These are phyloP conservation scores for Talaromyces verruculosus DNA, from an alignment of 2,329 filamentous ascomycete genomes.

Conservation along the genomic window DNA sequence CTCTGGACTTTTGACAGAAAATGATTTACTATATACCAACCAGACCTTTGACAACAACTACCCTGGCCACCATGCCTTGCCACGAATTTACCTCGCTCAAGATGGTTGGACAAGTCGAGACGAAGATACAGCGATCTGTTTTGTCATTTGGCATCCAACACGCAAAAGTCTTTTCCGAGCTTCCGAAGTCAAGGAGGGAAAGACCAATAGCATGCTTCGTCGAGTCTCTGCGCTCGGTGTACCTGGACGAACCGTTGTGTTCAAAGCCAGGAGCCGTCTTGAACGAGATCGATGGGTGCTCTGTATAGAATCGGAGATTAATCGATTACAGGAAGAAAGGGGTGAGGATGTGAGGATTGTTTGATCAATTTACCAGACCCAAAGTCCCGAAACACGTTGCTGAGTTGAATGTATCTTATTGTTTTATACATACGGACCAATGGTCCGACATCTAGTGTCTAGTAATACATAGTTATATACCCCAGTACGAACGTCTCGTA, in stretches of 20 bases:
- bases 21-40: constrained; percentile 63
- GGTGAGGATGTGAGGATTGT: constrained; percentile 50
- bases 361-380: not conserved
- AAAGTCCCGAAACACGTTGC: not conserved
- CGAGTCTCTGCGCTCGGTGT: constrained; percentile 61
- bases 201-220: constrained; percentile 51
- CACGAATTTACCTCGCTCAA: constrained; percentile 57
- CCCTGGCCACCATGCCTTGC: constrained; percentile 60
- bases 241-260: constrained; percentile 63
- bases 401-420: constrained; percentile 7
- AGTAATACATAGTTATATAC: constrained; percentile 27
- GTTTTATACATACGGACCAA: not conserved
- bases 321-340: constrained; percentile 52
- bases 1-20: constrained; percentile 61
- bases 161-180: constrained; percentile 57
- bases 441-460: constrained; percentile 2
- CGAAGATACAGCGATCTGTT: constrained; percentile 65
- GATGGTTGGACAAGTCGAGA: constrained; percentile 63
- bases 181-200: constrained; percentile 40
- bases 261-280: constrained; percentile 63
- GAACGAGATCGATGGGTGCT: constrained; percentile 69
- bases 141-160: constrained; percentile 65
- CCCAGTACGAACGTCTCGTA: not conserved
- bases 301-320: constrained; percentile 65
- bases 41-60: constrained; percentile 64